A percentile compares a stretch with the other conserved stretches of the same genome.
Conservation (phyloP, 257 asterid species). For the Cruciata laevipes region DNA sequence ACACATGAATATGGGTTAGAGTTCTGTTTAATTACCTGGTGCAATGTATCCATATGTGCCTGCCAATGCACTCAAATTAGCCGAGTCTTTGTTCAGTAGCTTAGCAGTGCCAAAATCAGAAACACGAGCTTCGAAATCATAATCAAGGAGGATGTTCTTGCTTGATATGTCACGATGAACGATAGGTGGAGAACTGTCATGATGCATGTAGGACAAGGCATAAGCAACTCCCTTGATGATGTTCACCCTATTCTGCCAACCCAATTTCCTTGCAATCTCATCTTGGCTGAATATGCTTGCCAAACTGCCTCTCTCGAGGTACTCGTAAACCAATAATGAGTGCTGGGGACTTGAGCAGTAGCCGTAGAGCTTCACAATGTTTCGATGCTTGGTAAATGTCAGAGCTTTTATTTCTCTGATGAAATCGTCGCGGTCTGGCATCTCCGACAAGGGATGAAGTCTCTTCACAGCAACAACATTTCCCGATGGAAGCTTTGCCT, state of each 20-base stretch:
- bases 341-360: slow-evolving; percentile 27
- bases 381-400: slow-evolving; percentile 27
- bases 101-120: slow-evolving; percentile 40
- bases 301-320: slow-evolving; percentile 30
- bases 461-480: slow-evolving; percentile 30
- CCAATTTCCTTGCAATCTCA: slow-evolving; percentile 18
- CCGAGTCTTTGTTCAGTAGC: slow-evolving; percentile 22
- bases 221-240: slow-evolving; percentile 29
- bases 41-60: slow-evolving; percentile 45
- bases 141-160: slow-evolving; percentile 32
- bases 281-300: slow-evolving; percentile 13
- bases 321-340: slow-evolving; percentile 31
- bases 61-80: slow-evolving; percentile 29
- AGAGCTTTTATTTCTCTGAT: slow-evolving; percentile 25
- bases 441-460: slow-evolving; percentile 8
- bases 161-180: slow-evolving; percentile 39
- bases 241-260: slow-evolving; percentile 29
- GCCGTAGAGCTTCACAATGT: slow-evolving; percentile 32
- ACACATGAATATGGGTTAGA: neutral
- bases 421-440: slow-evolving; percentile 16
- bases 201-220: slow-evolving; percentile 36
- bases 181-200: slow-evolving; percentile 35
- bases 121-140: slow-evolving; percentile 27
- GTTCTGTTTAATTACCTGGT: slow-evolving; percentile 20
- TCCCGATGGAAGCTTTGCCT: slow-evolving; percentile 22